A percentile compares a stretch with the other conserved stretches of the same genome.
These are phyloP conservation scores for Hibiscus syriacus DNA, from an alignment of 345 rosid genomes.

Conservation along the genomic window DNA sequence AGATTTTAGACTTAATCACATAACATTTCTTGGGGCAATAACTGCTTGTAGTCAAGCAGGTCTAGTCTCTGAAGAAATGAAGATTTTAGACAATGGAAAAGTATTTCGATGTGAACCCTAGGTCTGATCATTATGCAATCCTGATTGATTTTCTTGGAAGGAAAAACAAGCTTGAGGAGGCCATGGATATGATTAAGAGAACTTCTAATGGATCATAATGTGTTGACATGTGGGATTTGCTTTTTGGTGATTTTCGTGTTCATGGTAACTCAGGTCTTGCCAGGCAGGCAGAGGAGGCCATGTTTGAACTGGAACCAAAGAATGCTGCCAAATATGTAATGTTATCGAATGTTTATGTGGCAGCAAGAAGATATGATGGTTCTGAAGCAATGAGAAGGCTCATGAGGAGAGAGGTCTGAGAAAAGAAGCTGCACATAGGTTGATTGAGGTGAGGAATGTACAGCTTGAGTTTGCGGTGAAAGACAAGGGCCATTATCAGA, in stretches of 20 bases:
- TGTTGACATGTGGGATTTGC: constrained; percentile 41
- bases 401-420: constrained; percentile 24
- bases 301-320: constrained; percentile 28
- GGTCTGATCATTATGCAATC: constrained; percentile 28
- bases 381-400: constrained; percentile 24
- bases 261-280: constrained; percentile 29
- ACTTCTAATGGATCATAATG: constrained; percentile 17
- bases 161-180: constrained; percentile 36
- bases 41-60: constrained; percentile 37
- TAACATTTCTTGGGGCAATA: constrained; percentile 35
- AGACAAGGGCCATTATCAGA: constrained; percentile 24
- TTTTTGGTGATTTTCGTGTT: constrained; percentile 35
- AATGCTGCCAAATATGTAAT: constrained; percentile 39
- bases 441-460: constrained; percentile 37
- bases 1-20: constrained; percentile 23
- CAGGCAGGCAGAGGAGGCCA: constrained; percentile 31
- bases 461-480: constrained; percentile 30
- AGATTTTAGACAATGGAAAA: constrained; percentile 33
- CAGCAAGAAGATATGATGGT: constrained; percentile 37
- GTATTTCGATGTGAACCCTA: constrained; percentile 17
- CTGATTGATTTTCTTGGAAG: constrained; percentile 38
- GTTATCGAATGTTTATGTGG: constrained; percentile 33
- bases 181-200: constrained; percentile 24
- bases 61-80: constrained; percentile 26
- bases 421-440: constrained; percentile 33